Evolutionary conservation across 805 yeast genomes (phyloP), one percentile per base, ranked within the genome.

Genomic region (Yarrowia alimentaria): DNA sequence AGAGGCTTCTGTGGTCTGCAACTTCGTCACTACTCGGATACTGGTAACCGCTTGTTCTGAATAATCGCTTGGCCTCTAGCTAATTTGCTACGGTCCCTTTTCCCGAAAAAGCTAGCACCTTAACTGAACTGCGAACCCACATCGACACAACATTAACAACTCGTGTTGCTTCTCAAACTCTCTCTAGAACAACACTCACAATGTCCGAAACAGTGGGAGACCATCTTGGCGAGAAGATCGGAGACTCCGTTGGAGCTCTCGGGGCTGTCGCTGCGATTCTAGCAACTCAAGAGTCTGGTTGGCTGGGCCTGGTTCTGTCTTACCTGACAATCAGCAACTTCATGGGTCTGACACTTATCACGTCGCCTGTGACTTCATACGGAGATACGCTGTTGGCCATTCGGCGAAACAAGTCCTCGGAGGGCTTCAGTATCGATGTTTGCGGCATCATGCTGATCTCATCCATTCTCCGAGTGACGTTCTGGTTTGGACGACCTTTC

Each of bases 371-470:
- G 34, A 75, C 90, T 55, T 85, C 96, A 6, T 89, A 90, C 62
- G 95, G 95, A 2, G 78, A 93, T 12, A 88, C 96, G 1, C 77
- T 89, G 26, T 70, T 78, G 38, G 73, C 84, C 56, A 88, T 89
- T 11, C 75, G 79, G 59, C 70, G 74, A 38, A 75, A 77, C 25
- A 70, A 80, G 61, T 75, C 89, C 0, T 77, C 91, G 1, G 71
- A 77, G 17, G 97, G 96, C 17, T 88, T 89, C 61, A 84, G 95
- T 5, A 71, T 88, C n/a, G 97, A 90, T 66, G 85, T 90, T 9
- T 90, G 96, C 67, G 90, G 88, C 6, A 86, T 95, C 6, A 88
- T 90, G 95, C 64, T 89, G 55, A 72, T 87, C 56, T 82, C 95
- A 1, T 77, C 88, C 32, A 77, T 80, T 5, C 67, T 88, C 37